Percentiles rank a stretch among this genome's conserved stretches.
Evolutionary conservation across 768 basidiomycete genomes (phyloP).

Genomic region (Mycena galopus): DNA sequence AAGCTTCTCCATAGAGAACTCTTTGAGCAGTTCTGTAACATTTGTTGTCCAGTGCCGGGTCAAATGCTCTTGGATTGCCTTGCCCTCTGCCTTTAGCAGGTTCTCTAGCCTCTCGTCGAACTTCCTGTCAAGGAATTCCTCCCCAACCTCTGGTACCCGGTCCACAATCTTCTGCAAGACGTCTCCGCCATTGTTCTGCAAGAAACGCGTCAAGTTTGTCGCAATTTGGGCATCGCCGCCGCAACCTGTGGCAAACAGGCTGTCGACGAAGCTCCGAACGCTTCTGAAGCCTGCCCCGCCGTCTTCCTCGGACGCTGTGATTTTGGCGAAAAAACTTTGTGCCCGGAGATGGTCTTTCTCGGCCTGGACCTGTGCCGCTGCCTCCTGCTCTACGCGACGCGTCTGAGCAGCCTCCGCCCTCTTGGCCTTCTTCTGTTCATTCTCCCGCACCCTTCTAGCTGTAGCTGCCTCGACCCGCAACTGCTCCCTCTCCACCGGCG

Average conservation of each 20-base stretch:
- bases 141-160: conserved; percentile 11
- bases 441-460: too few relatives aligned
- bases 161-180: neutral
- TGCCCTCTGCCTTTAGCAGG: conserved; percentile 13
- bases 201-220: neutral
- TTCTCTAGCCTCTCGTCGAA: conserved; percentile 3
- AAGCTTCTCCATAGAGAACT: conserved; percentile 23
- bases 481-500: too few relatives aligned
- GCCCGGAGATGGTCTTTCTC: too few relatives aligned
- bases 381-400: too few relatives aligned
- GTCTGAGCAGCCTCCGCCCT: too few relatives aligned
- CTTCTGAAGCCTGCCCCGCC: conserved; percentile 1
- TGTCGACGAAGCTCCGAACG: neutral
- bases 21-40: neutral
- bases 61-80: conserved; percentile 24
- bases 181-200: neutral
- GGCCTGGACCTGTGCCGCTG: too few relatives aligned
- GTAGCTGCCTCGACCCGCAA: too few relatives aligned
- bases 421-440: too few relatives aligned
- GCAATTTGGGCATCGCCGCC: neutral
- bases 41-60: neutral
- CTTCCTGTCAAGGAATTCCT: conserved; percentile 6
- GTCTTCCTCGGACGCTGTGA: neutral
- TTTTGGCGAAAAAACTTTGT: neutral
- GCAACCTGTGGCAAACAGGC: neutral